Percentiles rank a stretch among this genome's conserved stretches.
Evolutionary conservation across 129 eudicot genomes (phyloP).

Genomic region (Kitagawia praeruptora): DNA sequence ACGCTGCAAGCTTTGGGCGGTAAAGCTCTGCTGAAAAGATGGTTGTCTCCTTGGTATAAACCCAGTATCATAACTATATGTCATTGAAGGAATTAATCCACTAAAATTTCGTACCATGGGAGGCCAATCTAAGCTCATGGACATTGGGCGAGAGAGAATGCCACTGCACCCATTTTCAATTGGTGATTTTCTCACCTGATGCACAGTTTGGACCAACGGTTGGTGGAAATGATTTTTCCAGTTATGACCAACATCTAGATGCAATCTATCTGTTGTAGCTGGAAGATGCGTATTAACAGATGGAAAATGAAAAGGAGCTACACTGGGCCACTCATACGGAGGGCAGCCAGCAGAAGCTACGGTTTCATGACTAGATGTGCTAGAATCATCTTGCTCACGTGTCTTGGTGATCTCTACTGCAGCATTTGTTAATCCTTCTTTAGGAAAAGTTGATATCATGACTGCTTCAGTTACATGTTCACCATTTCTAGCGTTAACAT

Average conservation of each 20-base stretch:
- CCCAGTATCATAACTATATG: slow-evolving; percentile 49
- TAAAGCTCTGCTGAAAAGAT: slow-evolving; percentile 34
- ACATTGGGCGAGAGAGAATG: slow-evolving; percentile 44
- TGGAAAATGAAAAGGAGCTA: slow-evolving; percentile 50
- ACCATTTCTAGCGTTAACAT: slow-evolving; percentile 9
- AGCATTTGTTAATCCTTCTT: slow-evolving; percentile 19
- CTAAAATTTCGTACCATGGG: slow-evolving; percentile 46
- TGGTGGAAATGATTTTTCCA: slow-evolving; percentile 66
- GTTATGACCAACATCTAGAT: slow-evolving; percentile 78
- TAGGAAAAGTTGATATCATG: slow-evolving; percentile 20
- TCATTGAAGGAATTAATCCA: slow-evolving; percentile 38
- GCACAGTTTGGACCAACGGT: slow-evolving; percentile 50
- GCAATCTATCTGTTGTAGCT: slow-evolving; percentile 75
- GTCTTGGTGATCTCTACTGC: slow-evolving; percentile 17
- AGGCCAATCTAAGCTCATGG: slow-evolving; percentile 74
- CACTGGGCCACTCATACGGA: slow-evolving; percentile 75
- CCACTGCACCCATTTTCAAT: slow-evolving; percentile 43
- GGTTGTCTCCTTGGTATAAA: slow-evolving; percentile 47
- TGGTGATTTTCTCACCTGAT: slow-evolving; percentile 46
- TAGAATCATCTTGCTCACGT: slow-evolving; percentile 30
- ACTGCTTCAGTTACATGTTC: slow-evolving; percentile 23
- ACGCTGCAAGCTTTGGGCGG: slow-evolving; percentile 27
- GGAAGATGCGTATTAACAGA: slow-evolving; percentile 55
- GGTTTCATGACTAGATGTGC: slow-evolving; percentile 23
- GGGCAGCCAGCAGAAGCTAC: slow-evolving; percentile 35